A percentile compares a stretch with the other conserved stretches of the same genome.
phyloP scores from a whole-genome alignment of 495 filamentous ascomycete species.

The Penicillium salamii region DNA sequence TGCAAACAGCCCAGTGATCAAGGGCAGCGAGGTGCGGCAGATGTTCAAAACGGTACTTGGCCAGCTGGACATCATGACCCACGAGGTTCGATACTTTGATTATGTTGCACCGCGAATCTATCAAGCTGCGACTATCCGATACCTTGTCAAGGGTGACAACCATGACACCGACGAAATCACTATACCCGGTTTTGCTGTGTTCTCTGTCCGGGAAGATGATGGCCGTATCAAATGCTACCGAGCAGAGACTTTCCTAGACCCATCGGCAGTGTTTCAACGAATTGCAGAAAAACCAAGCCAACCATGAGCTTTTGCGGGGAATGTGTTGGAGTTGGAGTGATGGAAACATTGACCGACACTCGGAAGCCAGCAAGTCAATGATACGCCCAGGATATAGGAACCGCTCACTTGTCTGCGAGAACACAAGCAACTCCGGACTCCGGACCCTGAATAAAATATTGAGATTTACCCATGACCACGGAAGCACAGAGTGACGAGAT shows the following conservation, averaged over 20 bases:
- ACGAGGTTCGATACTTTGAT: conserved; percentile 11
- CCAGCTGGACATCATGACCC: conserved; percentile 9
- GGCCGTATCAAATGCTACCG: conserved; percentile 8
- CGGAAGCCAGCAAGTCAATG: no score
- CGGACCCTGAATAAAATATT: no score
- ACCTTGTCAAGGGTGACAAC: conserved; percentile 9
- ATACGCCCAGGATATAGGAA: no score
- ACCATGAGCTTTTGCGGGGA: not conserved
- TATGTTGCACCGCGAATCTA: conserved; percentile 12
- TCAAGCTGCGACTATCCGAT: conserved; percentile 11
- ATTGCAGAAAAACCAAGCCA: not conserved
- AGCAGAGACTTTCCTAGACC: conserved; percentile 8
- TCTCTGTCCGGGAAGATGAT: not conserved
- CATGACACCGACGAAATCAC: conserved; percentile 7
- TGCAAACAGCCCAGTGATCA: conserved; percentile 8
- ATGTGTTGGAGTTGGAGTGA: no score
- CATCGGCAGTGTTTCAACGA: conserved; percentile 5
- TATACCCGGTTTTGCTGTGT: conserved; percentile 9
- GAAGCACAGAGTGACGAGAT: no score
- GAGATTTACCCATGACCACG: no score
- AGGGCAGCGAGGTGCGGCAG: conserved; percentile 8
- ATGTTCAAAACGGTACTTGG: conserved; percentile 9
- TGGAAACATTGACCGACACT: no score
- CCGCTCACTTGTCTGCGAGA: no score
- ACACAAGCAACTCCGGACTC: no score